phyloP scores from a whole-genome alignment of 228 moss, liverwort and hornwort species.

The Sphagnum fallax region DNA sequence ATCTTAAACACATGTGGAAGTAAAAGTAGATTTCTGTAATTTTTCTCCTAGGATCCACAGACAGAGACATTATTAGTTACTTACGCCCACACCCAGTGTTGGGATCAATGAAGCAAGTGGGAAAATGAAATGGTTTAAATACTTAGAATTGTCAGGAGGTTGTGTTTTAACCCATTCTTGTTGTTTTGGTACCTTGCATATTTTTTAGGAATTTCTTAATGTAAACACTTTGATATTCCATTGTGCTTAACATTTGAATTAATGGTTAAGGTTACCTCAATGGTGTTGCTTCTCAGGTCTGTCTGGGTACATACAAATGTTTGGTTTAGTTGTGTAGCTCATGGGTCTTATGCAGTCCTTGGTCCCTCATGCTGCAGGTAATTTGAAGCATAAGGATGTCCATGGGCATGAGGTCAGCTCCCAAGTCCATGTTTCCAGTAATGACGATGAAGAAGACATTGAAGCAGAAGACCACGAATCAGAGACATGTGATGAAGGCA shows the following conservation, averaged over 20 bases:
- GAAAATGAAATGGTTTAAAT: no score
- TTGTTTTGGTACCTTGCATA: no score
- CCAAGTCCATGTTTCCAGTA: conserved; percentile 41
- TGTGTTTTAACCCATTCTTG: no score
- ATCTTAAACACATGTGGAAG: background rate
- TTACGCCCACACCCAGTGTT: background rate
- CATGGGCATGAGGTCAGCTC: conserved; percentile 83
- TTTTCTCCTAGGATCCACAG: background rate
- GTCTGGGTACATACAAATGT: no score
- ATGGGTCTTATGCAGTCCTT: no score
- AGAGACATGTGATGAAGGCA: conserved; percentile 33
- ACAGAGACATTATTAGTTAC: background rate
- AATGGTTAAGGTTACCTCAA: no score
- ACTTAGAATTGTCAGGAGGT: no score
- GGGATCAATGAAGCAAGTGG: no score
- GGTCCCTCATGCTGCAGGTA: conserved; percentile 29
- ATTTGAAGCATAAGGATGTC: conserved; percentile 79
- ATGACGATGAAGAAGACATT: conserved; percentile 36
- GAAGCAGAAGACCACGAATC: conserved; percentile 33
- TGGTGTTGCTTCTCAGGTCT: no score
- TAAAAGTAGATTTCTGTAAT: background rate
- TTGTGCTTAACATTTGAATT: background rate
- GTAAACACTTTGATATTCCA: background rate
- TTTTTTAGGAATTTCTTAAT: background rate
- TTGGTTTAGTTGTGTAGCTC: no score